Evolutionary conservation across 495 filamentous ascomycete genomes (phyloP), one percentile per base, ranked within the genome.

Genomic region (Aspergillus sparsus): DNA sequence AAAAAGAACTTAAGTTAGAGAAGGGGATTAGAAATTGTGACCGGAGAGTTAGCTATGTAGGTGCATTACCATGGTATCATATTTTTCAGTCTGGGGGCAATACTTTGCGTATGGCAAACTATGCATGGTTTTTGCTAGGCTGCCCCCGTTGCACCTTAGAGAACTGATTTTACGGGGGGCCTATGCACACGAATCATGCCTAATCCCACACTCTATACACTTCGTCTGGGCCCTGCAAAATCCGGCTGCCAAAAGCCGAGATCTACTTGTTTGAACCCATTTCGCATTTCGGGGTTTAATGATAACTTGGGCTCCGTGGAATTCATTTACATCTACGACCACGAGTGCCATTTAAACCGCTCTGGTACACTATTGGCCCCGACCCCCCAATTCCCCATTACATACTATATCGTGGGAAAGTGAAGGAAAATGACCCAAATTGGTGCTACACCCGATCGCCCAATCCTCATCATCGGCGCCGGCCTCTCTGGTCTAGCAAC

Each of bases 401-500:
- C 37, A 8, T 9, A 10, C 3, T 41, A 41, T 41, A 10, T 4
- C n/a, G n/a, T n/a, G 37, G 11, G 37, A 9, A 11, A 10, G n/a
- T 4, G 3, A 41, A 41, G 0, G 10, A 41, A 10, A 41, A 41
- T 41, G 37, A 10, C 37, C 6, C 11, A n/a, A 41, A 41, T 41
- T 7, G 3, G 21, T 27, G 11, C 37, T 5, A 41, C 7, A 41
- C 37, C 37, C 37, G 37, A 41, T n/a, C 10, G 37, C 11, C 37
- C 37, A 10, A 37, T 53, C 34, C 51, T 50, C 47, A 50, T 50
- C 7, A 32, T 50, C 16, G 47, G 47, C 10, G 47, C 47, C 10
- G 47, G 47, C 51, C 51, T 53, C 15, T 53, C 47, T 12, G 47
- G 47, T 12, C 47, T 50, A 7, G 32, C 47, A 6, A 32, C 31